phyloP scores from a whole-genome alignment of 495 filamentous ascomycete species.

The Penicillium herquei region DNA sequence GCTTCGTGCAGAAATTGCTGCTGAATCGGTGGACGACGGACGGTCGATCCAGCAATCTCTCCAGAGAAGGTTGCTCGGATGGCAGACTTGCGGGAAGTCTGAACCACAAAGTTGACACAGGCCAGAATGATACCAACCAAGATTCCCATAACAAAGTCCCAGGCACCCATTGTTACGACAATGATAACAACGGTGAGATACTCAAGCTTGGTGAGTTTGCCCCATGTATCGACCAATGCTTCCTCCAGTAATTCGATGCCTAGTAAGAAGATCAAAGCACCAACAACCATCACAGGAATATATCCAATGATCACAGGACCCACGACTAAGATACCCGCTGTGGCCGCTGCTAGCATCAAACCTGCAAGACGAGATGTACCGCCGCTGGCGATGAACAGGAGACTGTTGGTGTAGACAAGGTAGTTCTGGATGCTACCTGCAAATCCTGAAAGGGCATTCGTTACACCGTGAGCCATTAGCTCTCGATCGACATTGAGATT shows the following conservation, averaged over 20 bases:
- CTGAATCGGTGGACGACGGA: constrained; percentile 85
- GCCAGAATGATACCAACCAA: constrained; percentile 88
- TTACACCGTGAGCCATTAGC: constrained; percentile 88
- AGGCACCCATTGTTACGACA: constrained; percentile 90
- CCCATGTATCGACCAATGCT: constrained; percentile 83
- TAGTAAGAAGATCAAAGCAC: constrained; percentile 87
- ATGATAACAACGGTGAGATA: constrained; percentile 93
- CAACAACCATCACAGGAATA: constrained; percentile 96
- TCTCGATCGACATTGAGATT: constrained; percentile 88
- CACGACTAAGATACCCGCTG: constrained; percentile 74
- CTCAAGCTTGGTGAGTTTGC: constrained; percentile 79
- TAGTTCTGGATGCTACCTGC: constrained; percentile 96
- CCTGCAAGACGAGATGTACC: constrained; percentile 84
- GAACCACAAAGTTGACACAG: constrained; percentile 85
- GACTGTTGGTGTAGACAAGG: constrained; percentile 91
- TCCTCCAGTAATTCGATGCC: constrained; percentile 88
- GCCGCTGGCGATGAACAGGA: constrained; percentile 91
- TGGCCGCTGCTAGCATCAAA: constrained; percentile 77
- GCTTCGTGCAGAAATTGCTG: constrained; percentile 81
- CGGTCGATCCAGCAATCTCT: constrained; percentile 83
- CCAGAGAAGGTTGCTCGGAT: constrained; percentile 85
- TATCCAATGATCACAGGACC: constrained; percentile 87
- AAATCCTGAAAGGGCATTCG: constrained; percentile 84
- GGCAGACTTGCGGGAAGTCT: constrained; percentile 83
- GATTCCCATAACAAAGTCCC: constrained; percentile 94